phyloP scores from a whole-genome alignment of 768 basidiomycete species.

The Kondoa malvinella region DNA sequence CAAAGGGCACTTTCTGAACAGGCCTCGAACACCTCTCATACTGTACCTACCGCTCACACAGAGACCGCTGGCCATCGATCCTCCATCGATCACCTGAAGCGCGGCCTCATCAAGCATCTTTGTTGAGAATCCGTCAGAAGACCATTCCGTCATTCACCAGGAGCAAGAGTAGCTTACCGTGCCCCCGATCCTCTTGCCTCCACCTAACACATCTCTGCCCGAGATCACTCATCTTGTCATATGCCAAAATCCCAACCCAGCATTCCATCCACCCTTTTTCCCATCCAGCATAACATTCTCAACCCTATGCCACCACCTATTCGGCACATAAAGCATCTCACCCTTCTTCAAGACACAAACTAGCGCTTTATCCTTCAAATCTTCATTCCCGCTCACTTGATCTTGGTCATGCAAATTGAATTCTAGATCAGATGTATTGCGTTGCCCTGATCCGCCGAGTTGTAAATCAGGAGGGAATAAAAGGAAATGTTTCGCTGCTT shows the following conservation, averaged over 20 bases:
- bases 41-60: too few species aligned
- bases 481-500: neutral
- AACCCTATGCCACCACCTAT: neutral
- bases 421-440: neutral
- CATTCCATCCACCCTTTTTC: neutral
- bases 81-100: too few species aligned
- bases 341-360: neutral
- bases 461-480: neutral
- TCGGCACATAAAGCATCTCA: neutral
- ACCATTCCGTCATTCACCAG: too few species aligned
- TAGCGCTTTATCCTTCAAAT: neutral
- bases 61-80: too few species aligned
- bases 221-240: neutral
- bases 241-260: neutral
- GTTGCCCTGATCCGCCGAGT: neutral
- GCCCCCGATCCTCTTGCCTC: too few species aligned
- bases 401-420: too few species aligned
- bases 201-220: neutral
- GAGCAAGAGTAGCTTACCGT: too few species aligned
- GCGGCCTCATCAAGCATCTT: too few species aligned
- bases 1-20: too few species aligned
- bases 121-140: too few species aligned
- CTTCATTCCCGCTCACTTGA: neutral
- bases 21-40: too few species aligned
- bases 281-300: neutral